Conservation (phyloP, 2,329 filamentous ascomycete genomes). For the Aspergillus oerlinghausenensis region DNA sequence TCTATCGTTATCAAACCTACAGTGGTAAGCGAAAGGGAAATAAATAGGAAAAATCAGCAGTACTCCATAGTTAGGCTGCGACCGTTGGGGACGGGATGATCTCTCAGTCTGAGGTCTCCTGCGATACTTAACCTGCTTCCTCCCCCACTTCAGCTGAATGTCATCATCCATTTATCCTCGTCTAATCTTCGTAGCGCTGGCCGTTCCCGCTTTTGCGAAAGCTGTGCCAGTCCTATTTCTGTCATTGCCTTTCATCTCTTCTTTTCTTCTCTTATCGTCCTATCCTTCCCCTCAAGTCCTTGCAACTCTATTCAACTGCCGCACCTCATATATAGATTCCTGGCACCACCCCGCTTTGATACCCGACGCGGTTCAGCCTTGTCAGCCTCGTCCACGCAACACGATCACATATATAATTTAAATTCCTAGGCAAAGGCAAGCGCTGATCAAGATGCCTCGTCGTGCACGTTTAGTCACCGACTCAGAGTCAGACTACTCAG, state of each 20-base stretch:
- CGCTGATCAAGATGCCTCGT: constrained; percentile 12
- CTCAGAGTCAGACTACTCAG: constrained; percentile 30
- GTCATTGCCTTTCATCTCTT: constrained; percentile 3
- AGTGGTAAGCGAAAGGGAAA: not conserved
- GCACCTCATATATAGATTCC: constrained; percentile 10
- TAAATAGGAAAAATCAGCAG: not conserved
- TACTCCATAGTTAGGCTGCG: not conserved
- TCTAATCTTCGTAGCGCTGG: not conserved
- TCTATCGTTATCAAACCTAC: not conserved
- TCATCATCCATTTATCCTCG: not conserved
- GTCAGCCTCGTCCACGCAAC: not conserved
- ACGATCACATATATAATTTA: not conserved
- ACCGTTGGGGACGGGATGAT: not conserved
- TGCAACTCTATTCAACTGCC: not conserved
- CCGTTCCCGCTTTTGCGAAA: constrained; percentile 11
- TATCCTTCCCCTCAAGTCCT: not conserved
- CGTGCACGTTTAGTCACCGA: constrained; percentile 15
- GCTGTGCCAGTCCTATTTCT: not conserved
- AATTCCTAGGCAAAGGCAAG: not conserved
- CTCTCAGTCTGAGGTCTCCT: not conserved
- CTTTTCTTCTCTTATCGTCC: not conserved
- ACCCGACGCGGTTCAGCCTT: not conserved
- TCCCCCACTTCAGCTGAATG: constrained; percentile 19
- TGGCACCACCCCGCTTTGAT: not conserved
- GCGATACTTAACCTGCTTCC: not conserved